Base-by-base conservation (phyloP, 345 rosid genomes). In the Gossypium anomalum region DNA sequence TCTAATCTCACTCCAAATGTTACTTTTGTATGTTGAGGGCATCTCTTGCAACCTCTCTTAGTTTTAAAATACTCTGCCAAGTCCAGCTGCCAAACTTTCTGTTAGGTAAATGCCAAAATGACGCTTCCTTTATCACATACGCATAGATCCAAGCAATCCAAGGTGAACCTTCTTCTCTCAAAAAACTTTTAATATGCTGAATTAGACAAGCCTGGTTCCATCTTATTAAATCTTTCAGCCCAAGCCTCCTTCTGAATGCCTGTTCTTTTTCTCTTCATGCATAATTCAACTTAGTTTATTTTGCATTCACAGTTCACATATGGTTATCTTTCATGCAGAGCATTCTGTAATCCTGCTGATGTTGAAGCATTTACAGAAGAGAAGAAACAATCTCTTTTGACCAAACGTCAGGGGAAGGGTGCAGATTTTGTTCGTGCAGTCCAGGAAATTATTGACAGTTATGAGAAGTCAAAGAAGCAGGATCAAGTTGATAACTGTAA, bases 291-390 rank as follows among this genome's bases (percentile, higher is more conserved):
- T 45, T 58, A 7, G 48, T 23, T 9, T 61, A 47, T 23, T 23
- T 27, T 27, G 17, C 19, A 4, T 61, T 72, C 22, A 23, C 19
- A 59, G 23, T 69, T 69, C 59, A 38, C 60, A 8, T 23, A 61
- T 73, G 80, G 53, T 17, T 76, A n/a, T 45, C 63, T 80, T 17
- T 75, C 60, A 2, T 81, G 86, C 87, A 94, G 98, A 84, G 98
- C 97, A 51, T 89, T 94, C 87, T 92, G 97, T 86, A 89, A 88
- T 73, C 93, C 89, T 51, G 92, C 87, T 75, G 98, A 94, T 82
- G 91, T 94, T 73, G 98, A 92, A 86, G 86, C 94, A 78, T 94
- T 94, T 85, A 89, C 98, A 3, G 98, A 94, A 80, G 97, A 94
- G 85, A 94, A 90, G 79, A 94, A 92, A 80, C 92, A 92, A 77